Evolutionary conservation across 805 yeast species (phyloP).

Genomic region (Kazachstania bromeliacearum): DNA sequence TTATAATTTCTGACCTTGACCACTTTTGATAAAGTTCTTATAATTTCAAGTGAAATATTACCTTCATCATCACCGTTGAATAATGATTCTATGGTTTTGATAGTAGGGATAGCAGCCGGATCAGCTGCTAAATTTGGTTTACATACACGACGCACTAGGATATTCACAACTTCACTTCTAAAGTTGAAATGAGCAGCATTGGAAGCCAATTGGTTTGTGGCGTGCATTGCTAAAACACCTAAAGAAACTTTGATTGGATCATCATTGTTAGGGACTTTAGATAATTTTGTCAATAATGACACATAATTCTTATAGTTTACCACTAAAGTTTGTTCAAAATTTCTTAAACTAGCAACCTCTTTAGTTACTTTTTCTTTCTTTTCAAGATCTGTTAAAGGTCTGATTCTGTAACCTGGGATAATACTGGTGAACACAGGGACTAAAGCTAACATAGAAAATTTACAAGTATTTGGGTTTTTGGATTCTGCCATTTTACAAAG

Average conservation of each 20-base stretch:
- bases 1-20: slow-evolving; percentile 64
- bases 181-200: slow-evolving; percentile 72
- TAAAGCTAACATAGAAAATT: slow-evolving; percentile 66
- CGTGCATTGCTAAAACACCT: slow-evolving; percentile 57
- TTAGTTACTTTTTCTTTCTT: slow-evolving; percentile 71
- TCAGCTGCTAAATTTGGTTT: slow-evolving; percentile 41
- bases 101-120: slow-evolving; percentile 45
- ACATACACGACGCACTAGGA: slow-evolving; percentile 59
- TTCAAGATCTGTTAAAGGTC: slow-evolving; percentile 75
- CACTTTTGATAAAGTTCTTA: slow-evolving; percentile 58
- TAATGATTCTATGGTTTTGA: slow-evolving; percentile 59
- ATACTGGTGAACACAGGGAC: slow-evolving; percentile 78
- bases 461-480: slow-evolving; percentile 52
- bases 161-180: slow-evolving; percentile 61
- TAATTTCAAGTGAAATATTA: slow-evolving; percentile 64
- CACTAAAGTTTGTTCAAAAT: slow-evolving; percentile 72
- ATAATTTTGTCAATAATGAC: slow-evolving; percentile 39
- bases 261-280: slow-evolving; percentile 31
- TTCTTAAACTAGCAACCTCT: slow-evolving; percentile 70
- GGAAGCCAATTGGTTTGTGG: slow-evolving; percentile 68
- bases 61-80: slow-evolving; percentile 77
- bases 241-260: slow-evolving; percentile 22
- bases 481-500: slow-evolving; percentile 63
- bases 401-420: slow-evolving; percentile 79
- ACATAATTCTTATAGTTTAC: slow-evolving; percentile 60